Evolutionary conservation across 192 early-diverging fungal species (phyloP).

Genomic region (Coemansia erecta): DNA sequence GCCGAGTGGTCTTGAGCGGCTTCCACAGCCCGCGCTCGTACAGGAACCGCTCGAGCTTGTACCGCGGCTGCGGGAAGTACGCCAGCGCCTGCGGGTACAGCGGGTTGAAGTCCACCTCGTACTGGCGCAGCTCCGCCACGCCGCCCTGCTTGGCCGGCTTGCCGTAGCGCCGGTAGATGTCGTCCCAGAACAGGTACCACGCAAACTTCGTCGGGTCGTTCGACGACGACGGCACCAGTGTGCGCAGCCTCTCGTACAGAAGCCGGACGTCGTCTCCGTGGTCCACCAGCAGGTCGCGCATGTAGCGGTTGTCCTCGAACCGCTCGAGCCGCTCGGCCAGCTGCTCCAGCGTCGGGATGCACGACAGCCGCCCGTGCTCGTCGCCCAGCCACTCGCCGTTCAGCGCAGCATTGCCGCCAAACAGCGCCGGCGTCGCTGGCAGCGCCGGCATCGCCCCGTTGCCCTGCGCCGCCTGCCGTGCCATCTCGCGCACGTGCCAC

Average conservation of each 20-base stretch:
- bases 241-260: conserved; percentile 50
- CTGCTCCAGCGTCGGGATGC: conserved; percentile 41
- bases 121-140: conserved; percentile 34
- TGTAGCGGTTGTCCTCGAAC: conserved; percentile 45
- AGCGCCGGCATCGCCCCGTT: conserved; percentile 1
- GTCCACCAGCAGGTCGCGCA: conserved; percentile 37
- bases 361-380: conserved; percentile 44
- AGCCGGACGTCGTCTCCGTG: conserved; percentile 38
- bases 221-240: conserved; percentile 36
- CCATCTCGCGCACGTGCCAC: conserved; percentile 24
- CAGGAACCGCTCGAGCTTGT: conserved; percentile 58
- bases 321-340: conserved; percentile 34
- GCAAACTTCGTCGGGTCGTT: conserved; percentile 49
- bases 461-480: not conserved
- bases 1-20: conserved; percentile 11
- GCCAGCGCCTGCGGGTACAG: conserved; percentile 60
- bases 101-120: conserved; percentile 61
- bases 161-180: conserved; percentile 61
- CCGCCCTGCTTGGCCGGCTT: conserved; percentile 6
- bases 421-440: conserved; percentile 20
- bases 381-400: conserved; percentile 38
- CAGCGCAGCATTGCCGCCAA: conserved; percentile 5
- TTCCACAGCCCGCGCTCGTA: conserved; percentile 52
- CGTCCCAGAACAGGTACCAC: conserved; percentile 75
- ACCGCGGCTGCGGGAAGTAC: conserved; percentile 58